Base-by-base conservation (phyloP, 306 rosid species). In the Gillenia trifoliata region DNA sequence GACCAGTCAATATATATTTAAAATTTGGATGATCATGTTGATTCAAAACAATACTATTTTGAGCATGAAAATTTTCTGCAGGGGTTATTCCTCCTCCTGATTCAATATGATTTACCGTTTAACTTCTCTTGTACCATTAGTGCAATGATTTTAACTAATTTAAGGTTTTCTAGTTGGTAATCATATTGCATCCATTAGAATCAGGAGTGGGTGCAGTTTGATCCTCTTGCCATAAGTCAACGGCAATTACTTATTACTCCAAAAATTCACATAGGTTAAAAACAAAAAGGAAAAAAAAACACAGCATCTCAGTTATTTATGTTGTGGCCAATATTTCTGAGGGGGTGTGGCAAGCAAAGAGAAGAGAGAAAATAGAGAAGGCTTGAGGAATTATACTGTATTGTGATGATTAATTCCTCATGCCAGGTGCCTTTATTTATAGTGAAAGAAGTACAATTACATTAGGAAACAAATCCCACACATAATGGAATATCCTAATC, bases 181-280 rank as follows among this genome's bases (percentile, higher is more conserved):
- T 49, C 61, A 69, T 69, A 10, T 10, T 20, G 73, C 45, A 11
- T 69, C 73, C 62, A 69, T 50, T 69, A 30, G 45, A 49, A 69
- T 29, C 19, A 12, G 73, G n/a, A 19, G 28, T 68, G 61, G 61
- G 61, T 29, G 61, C 60, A 49, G 12, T 30, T 69, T 28, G 23
- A 45, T 47, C 59, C 17, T 29, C 25, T 8, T 68, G 23, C 59
- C 40, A 4, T 10, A 26, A 68, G 72, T 68, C 72, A 45, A 68
- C 40, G 57, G 45, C 34, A 30, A 70, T 20, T 52, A 70, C 47
- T 30, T 29, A 17, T 68, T 29, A 68, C 45, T 29, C 62, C 11
- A 30, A 49, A 69, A 11, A 50, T 30, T 16, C 40, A 29, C 6
- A 38, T 38, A 38, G 41, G 41, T 38, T 38, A 38, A 38, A 38